Conservation (phyloP, 2,329 filamentous ascomycete genomes). For the Mariannaea elegans region DNA sequence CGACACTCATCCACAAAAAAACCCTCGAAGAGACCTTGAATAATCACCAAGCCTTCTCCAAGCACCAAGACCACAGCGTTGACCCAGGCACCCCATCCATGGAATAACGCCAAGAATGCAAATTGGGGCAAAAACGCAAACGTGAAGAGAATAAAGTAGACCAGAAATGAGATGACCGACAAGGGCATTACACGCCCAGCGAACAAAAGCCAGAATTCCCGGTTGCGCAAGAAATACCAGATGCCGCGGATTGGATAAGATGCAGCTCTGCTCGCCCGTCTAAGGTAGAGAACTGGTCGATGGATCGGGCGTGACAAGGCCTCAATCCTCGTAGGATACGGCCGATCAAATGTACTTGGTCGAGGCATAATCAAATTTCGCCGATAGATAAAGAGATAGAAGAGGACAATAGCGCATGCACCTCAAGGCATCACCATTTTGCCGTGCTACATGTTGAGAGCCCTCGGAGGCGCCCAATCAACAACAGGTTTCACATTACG, state of each 20-base stretch:
- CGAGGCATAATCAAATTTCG: conserved; percentile 28
- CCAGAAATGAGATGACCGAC: conserved; percentile 80
- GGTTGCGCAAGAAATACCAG: conserved; percentile 80
- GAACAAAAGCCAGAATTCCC: conserved; percentile 85
- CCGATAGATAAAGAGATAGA: not conserved
- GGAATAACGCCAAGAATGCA: conserved; percentile 88
- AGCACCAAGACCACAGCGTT: conserved; percentile 88
- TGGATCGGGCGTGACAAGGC: conserved; percentile 39
- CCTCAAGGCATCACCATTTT: conserved; percentile 25
- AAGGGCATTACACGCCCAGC: conserved; percentile 80
- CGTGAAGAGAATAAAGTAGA: conserved; percentile 86
- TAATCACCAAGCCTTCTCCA: conserved; percentile 80
- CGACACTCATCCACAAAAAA: conserved; percentile 83
- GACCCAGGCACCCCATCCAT: conserved; percentile 87
- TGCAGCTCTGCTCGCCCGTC: conserved; percentile 55
- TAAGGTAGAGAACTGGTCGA: conserved; percentile 53
- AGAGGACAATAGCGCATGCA: not conserved
- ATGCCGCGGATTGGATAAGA: conserved; percentile 76
- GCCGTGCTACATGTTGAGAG: conserved; percentile 1
- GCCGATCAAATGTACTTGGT: conserved; percentile 17
- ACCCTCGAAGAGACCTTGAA: conserved; percentile 76
- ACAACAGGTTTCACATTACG: conserved; percentile 27
- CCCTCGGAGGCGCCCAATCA: not conserved
- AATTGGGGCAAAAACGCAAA: conserved; percentile 91
- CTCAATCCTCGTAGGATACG: conserved; percentile 26